Evolutionary conservation across 192 early-diverging fungal species (phyloP).

Genomic region (Lunasporangiospora selenospora): DNA sequence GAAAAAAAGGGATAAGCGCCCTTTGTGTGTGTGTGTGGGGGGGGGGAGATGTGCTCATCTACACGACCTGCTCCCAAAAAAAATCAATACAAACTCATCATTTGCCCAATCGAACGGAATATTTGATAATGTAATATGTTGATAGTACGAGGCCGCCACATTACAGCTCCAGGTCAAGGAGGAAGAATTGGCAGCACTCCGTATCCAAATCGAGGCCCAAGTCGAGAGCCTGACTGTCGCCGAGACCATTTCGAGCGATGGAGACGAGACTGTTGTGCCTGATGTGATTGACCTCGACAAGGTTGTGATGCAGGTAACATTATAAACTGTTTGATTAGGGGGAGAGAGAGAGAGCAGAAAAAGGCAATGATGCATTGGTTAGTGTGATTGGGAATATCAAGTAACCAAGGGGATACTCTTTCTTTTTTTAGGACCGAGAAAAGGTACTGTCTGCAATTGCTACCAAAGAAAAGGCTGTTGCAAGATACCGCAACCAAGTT

Average conservation of each 20-base stretch:
- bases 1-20: too few species aligned
- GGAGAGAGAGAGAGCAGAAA: too few species aligned
- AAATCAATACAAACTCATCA: too few species aligned
- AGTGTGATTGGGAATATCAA: too few species aligned
- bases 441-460: conserved; percentile 3
- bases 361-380: too few species aligned
- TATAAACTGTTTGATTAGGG: too few species aligned
- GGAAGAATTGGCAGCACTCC: conserved; percentile 6
- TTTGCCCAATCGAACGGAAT: too few species aligned
- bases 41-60: too few species aligned
- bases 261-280: conserved; percentile 34
- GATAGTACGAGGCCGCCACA: conserved; percentile 19
- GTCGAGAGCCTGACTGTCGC: neutral
- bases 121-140: too few species aligned
- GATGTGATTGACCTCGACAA: conserved; percentile 27
- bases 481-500: conserved; percentile 24
- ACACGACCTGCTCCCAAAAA: too few species aligned
- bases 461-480: conserved; percentile 27
- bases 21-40: too few species aligned
- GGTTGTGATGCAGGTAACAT: conserved; percentile 19
- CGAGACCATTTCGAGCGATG: conserved; percentile 29
- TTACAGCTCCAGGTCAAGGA: conserved; percentile 13
- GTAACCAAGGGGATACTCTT: neutral
- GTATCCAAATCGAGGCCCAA: conserved; percentile 9
- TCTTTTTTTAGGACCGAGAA: conserved; percentile 24